A percentile compares a stretch with the other conserved stretches of the same genome.
These are phyloP conservation scores for Geosmithia morbida DNA, from an alignment of 2,329 filamentous ascomycete species.

Conservation along the genomic window DNA sequence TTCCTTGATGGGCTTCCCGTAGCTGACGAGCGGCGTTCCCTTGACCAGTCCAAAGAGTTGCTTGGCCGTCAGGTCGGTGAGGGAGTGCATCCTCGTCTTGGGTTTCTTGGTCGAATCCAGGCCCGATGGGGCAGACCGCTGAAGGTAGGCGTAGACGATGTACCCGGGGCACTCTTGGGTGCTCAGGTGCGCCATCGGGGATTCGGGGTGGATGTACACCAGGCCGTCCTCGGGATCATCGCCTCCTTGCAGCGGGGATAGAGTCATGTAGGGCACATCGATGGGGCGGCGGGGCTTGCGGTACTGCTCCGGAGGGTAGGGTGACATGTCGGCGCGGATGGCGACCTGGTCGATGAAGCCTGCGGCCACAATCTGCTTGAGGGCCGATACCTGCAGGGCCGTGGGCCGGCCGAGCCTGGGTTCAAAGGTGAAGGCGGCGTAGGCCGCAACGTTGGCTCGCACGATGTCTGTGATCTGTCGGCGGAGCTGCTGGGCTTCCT, in stretches of 20 bases:
- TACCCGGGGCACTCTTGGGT: conserved; percentile 70
- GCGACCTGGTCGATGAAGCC: conserved; percentile 93
- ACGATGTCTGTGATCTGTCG: conserved; percentile 73
- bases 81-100: conserved; percentile 75
- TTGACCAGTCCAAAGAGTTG: conserved; percentile 70
- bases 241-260: conserved; percentile 49
- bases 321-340: conserved; percentile 77
- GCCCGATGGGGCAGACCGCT: conserved; percentile 44
- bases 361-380: conserved; percentile 84
- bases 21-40: conserved; percentile 69
- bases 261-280: conserved; percentile 80
- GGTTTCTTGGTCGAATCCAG: conserved; percentile 38
- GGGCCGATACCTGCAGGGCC: conserved; percentile 55
- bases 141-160: conserved; percentile 75
- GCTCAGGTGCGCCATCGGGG: conserved; percentile 57
- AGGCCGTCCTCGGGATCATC: conserved; percentile 40
- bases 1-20: conserved; percentile 87
- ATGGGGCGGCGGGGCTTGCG: conserved; percentile 73
- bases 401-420: conserved; percentile 45
- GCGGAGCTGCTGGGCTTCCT: conserved; percentile 73
- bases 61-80: conserved; percentile 63
- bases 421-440: conserved; percentile 37
- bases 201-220: conserved; percentile 81
- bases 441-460: conserved; percentile 56
- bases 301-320: conserved; percentile 49